Base-by-base conservation (phyloP, 495 filamentous ascomycete species). In the Parathielavia hyrcaniae region DNA sequence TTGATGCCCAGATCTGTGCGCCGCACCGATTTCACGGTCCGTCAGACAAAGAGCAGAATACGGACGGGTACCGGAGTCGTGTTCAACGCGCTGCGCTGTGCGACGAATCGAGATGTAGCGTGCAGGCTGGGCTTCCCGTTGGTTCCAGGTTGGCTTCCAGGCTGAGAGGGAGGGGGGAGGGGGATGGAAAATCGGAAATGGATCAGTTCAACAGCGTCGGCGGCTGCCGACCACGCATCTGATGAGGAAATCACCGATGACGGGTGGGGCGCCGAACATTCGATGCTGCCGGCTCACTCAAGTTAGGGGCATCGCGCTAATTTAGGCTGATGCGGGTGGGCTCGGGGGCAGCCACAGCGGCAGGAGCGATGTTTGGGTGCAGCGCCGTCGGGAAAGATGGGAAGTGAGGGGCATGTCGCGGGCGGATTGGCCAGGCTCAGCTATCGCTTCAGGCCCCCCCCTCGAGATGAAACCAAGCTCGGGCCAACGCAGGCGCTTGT, bases 401-500 rank as follows among this genome's bases (percentile, higher is more conserved):
- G 17, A n/a, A 43, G 50, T 58, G 61, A 57, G 52, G 43, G 46
- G 53, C 54, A 50, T 26, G 50, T 44, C 35, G 50, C 53, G 7
- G 58, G 67, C 53, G 53, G 63, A 62, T 62, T 63, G 61, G 62
- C 34, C 55, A 48, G 60, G 55, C 47, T 66, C 58, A 56, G 66
- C 66, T 65, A 70, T 70, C 66, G 60, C 58, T 59, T 49, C 23
- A 40, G 45, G 22, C 12, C 23, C 22, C 38, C n/a, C 56, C 59
- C 61, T 45, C 60, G 60, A 64, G 38, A 66, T 69, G 64, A 67
- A 69, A 69, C 64, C 40, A 48, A 63, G 65, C 67, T 63, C 64
- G 58, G 58, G 51, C 63, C 65, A 68, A 40, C 19, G 38, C 23
- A 40, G 59, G 67, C 67, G 67, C 67, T 68, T 68, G 59, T 62